phyloP scores from a whole-genome alignment of 768 basidiomycete species.

The Serpula lacrymans region DNA sequence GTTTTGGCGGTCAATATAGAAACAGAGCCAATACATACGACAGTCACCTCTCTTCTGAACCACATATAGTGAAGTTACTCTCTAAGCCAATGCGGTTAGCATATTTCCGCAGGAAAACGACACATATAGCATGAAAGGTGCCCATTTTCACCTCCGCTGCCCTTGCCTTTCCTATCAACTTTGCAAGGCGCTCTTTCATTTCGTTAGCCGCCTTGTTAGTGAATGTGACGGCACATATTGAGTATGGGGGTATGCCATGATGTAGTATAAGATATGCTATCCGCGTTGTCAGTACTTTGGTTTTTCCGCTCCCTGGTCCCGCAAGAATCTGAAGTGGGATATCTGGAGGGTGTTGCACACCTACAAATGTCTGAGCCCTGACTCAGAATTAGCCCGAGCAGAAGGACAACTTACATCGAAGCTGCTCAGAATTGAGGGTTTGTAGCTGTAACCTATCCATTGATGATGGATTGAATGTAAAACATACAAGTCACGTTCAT shows the following conservation, averaged over 20 bases:
- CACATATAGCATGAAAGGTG: slow-evolving; percentile 79
- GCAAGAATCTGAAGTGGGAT: slow-evolving; percentile 77
- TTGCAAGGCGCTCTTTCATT: slow-evolving; percentile 69
- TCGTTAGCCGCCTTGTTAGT: slow-evolving; percentile 90
- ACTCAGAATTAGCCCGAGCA: background rate
- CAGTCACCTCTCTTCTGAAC: slow-evolving; percentile 69
- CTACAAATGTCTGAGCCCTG: slow-evolving; percentile 31
- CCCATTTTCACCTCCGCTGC: slow-evolving; percentile 62
- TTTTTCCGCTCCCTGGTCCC: slow-evolving; percentile 78
- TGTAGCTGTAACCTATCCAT: background rate
- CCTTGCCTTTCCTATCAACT: slow-evolving; percentile 58
- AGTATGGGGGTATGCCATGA: slow-evolving; percentile 46
- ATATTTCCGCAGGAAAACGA: slow-evolving; percentile 66
- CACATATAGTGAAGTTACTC: slow-evolving; percentile 79
- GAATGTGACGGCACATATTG: slow-evolving; percentile 81
- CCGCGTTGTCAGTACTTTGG: slow-evolving; percentile 65
- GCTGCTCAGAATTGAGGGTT: slow-evolving; percentile 8
- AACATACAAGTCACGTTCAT: too few species aligned
- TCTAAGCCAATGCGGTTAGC: slow-evolving; percentile 53
- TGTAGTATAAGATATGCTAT: slow-evolving; percentile 62
- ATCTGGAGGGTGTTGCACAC: slow-evolving; percentile 60
- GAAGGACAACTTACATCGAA: slow-evolving; percentile 3
- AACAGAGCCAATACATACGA: too few species aligned
- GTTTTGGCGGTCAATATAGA: slow-evolving; percentile 6
- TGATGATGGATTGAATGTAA: background rate